A percentile compares a stretch with the other conserved stretches of the same genome.
phyloP scores from a whole-genome alignment of 106 monocot species.

The Dioscorea zingiberensis region DNA sequence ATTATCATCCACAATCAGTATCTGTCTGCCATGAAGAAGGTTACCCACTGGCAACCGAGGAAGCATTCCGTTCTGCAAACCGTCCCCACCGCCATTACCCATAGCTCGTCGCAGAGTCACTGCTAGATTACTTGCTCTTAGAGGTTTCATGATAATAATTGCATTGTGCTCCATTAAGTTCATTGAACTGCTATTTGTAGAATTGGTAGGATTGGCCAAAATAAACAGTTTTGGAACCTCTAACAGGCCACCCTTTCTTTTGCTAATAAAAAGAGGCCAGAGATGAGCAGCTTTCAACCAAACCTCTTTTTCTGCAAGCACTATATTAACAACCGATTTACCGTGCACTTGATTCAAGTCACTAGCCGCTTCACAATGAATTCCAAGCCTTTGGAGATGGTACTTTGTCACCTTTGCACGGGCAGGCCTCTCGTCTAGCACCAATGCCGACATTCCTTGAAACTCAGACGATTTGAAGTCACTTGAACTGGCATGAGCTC shows the following conservation, averaged over 20 bases:
- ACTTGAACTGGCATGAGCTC: constrained; percentile 24
- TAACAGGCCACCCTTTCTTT: constrained; percentile 14
- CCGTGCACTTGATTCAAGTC: constrained; percentile 32
- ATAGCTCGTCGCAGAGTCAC: constrained; percentile 58
- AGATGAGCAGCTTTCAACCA: constrained; percentile 40
- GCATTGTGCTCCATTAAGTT: constrained; percentile 29
- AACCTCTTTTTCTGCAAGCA: constrained; percentile 74
- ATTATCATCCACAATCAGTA: constrained; percentile 80
- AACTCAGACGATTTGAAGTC: constrained; percentile 55
- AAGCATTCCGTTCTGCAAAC: constrained; percentile 30
- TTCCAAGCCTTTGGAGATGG: constrained; percentile 80
- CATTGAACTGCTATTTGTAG: constrained; percentile 31
- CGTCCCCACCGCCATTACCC: constrained; percentile 51
- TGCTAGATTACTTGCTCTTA: constrained; percentile 79
- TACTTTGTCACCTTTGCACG: constrained; percentile 77
- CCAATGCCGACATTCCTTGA: constrained; percentile 71
- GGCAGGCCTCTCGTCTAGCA: constrained; percentile 66
- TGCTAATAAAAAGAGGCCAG: constrained; percentile 40
- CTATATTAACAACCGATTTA: constrained; percentile 29
- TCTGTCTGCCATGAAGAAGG: constrained; percentile 55
- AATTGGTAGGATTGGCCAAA: constrained; percentile 54
- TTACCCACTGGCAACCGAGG: constrained; percentile 41
- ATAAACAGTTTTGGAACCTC: constrained; percentile 71
- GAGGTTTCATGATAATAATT: constrained; percentile 73
- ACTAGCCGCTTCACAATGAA: constrained; percentile 34